These are phyloP conservation scores for Rhizopus arrhizus DNA, from an alignment of 371 early-diverging fungal species.

Conservation along the genomic window DNA sequence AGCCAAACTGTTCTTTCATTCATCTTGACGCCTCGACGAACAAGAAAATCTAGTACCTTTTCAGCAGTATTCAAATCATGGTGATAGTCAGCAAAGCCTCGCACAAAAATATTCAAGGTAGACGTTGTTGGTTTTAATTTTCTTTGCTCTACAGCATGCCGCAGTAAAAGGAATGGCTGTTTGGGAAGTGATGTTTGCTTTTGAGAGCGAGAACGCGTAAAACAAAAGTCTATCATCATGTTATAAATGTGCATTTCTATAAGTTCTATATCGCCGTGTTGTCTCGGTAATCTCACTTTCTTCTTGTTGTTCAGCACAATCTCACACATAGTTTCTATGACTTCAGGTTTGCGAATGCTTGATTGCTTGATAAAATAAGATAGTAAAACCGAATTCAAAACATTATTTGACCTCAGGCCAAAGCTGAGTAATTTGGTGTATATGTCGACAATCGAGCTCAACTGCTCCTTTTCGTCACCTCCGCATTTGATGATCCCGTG, in stretches of 20 bases:
- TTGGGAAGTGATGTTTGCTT: slow-evolving; percentile 17
- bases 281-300: slow-evolving; percentile 5
- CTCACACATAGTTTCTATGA: slow-evolving; percentile 22
- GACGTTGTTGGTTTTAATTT: slow-evolving; percentile 25
- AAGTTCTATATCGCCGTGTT: slow-evolving; percentile 8
- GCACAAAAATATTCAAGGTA: slow-evolving; percentile 48
- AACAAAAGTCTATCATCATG: slow-evolving; percentile 51
- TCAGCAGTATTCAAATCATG: slow-evolving; percentile 38
- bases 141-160: slow-evolving; percentile 28
- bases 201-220: slow-evolving; percentile 32
- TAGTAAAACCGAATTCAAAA: slow-evolving; percentile 36
- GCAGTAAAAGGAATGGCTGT: slow-evolving; percentile 25
- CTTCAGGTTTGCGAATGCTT: slow-evolving; percentile 4
- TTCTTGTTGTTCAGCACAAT: slow-evolving; percentile 25
- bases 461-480: slow-evolving; percentile 14
- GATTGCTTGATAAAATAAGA: slow-evolving; percentile 29
- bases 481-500: slow-evolving; percentile 35
- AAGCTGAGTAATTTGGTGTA: slow-evolving; percentile 28
- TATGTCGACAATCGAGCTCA: slow-evolving; percentile 11
- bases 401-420: slow-evolving; percentile 25
- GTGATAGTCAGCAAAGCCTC: slow-evolving; percentile 38
- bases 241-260: slow-evolving; percentile 36
- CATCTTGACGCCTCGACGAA: slow-evolving; percentile 18
- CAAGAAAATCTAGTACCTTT: slow-evolving; percentile 27
- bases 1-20: slow-evolving; percentile 46